Evolutionary conservation across 805 yeast genomes (phyloP), one percentile per base, ranked within the genome.

Genomic region (Candida pini): DNA sequence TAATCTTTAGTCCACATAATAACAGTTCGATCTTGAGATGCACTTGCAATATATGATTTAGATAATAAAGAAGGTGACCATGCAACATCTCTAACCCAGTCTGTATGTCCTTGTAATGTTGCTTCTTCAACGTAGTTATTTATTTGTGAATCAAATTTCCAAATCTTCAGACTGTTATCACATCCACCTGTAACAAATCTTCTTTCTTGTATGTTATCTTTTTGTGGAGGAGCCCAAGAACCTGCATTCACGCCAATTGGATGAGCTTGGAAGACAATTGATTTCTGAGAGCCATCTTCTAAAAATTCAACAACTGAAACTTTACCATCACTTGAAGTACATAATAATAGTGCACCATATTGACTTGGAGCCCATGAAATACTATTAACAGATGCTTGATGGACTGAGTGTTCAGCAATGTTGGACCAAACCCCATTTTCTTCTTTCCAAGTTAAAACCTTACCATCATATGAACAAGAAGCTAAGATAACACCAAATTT

Each of bases 81-180:
- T 4, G 95, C 87, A 41, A 90, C 97, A 58, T 92, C 99, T 62
- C 98, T 80, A 22, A 92, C 97, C 99, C 99, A 92, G 61, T 92
- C 98, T 13, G 85, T 70, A 61, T 92, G 98, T 26, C 97, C 98
- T 44, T 78, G 80, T 35, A 92, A 71, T 18, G 76, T 73, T 28
- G 79, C 80, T 59, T 90, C 96, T 50, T 80, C 71, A 18, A 70
- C 70, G 56, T 84, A 87, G 18, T 72, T 72, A 46, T 70, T 73
- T 30, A 52, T 49, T 6, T 71, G 61, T 9, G 74, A 62, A 42
- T 81, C 81, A 49, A 64, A 78, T 50, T 69, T 73, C 98, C 98
- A 92, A 51, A 92, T 77, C 58, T 87, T 89, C 38, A 89, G 95
- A 48, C 87, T 69, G 53, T 90, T 89, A 60, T 92, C 98, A 42